Percentiles rank a stretch among this genome's conserved stretches.
These are phyloP conservation scores for Rhinocladiella similis DNA, from an alignment of 2,329 filamentous ascomycete genomes.

Conservation along the genomic window DNA sequence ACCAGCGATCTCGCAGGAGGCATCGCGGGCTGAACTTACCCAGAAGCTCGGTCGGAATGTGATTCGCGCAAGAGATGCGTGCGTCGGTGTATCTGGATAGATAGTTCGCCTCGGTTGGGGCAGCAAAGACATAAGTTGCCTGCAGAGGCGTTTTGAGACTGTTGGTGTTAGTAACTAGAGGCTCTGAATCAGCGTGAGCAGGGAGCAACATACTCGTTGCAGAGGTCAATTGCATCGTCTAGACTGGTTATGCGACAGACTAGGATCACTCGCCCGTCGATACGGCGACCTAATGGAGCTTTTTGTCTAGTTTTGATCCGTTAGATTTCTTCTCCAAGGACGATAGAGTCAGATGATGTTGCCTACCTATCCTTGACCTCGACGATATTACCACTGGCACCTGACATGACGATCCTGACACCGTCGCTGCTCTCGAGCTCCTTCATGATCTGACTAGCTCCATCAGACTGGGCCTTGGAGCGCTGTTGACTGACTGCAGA, in stretches of 20 bases:
- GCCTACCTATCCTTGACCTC: constrained; percentile 33
- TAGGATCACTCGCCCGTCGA: constrained; percentile 44
- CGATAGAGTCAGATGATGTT: background rate
- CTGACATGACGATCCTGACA: constrained; percentile 30
- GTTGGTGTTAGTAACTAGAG: background rate
- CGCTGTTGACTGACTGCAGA: background rate
- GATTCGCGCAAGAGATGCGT: constrained; percentile 56
- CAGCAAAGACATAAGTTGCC: constrained; percentile 56
- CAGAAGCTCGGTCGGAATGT: constrained; percentile 57
- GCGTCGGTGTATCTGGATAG: constrained; percentile 57
- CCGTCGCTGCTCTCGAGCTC: constrained; percentile 7
- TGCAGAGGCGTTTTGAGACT: constrained; percentile 37
- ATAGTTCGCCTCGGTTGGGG: constrained; percentile 56
- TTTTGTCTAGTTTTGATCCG: background rate
- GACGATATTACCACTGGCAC: constrained; percentile 33
- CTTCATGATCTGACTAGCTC: background rate
- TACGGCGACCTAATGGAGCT: constrained; percentile 40
- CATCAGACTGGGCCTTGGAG: constrained; percentile 1
- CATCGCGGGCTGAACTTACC: constrained; percentile 31
- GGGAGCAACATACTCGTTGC: constrained; percentile 34
- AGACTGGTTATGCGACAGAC: constrained; percentile 52
- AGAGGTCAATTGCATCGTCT: constrained; percentile 56
- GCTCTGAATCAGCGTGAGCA: background rate
- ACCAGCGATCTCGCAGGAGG: too few relatives aligned
- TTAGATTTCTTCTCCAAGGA: too few relatives aligned